Base-by-base conservation (phyloP, 1,139 yeast species). In the Candida sp. region DNA sequence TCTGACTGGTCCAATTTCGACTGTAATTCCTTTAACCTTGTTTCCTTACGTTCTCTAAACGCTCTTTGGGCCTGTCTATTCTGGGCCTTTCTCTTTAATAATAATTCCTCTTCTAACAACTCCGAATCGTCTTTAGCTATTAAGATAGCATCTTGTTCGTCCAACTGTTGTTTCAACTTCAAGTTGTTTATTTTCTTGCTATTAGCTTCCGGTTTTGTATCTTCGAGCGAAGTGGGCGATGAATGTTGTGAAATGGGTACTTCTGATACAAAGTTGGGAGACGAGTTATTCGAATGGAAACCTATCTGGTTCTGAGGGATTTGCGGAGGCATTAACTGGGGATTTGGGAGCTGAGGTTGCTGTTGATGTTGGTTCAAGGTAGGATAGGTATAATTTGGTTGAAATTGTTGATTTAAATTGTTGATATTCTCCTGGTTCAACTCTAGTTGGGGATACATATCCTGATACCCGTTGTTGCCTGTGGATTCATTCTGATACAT, bases 41-140 rank as follows among this genome's bases (percentile, higher is more conserved):
- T 79, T 60, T 87, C 95, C 59, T 87, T 87, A 41, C 96, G 79
- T 61, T 87, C 95, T 50, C 97, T 73, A 64, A 88, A 88, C 1
- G 96, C 96, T 51, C 93, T 72, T 64, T 88, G 97, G 0, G 96
- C 96, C 4, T 93, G 95, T 55, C 97, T 70, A 60, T 89, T 89
- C 59, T 87, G 95, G 0, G 91, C 91, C 58, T 84, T 87, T 42
- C 87, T 76, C 58, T 81, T 81, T 51, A 71, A 56, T 39, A 70
- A 74, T 25, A 78, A 54, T 49, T 79, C 82, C 22, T 74, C 77
- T 41, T 79, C 82, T 5, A 68, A 62, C 33, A 73, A 58, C 43
- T 68, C 70, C 1, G 70, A 55, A 47, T 73, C 78, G 47, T 73
- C 77, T 43, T 55, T 58, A 9, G 73, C 61, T 36, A 73, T 63